phyloP scores from a whole-genome alignment of 202 grass and related monocot species.

The Setaria italica region DNA sequence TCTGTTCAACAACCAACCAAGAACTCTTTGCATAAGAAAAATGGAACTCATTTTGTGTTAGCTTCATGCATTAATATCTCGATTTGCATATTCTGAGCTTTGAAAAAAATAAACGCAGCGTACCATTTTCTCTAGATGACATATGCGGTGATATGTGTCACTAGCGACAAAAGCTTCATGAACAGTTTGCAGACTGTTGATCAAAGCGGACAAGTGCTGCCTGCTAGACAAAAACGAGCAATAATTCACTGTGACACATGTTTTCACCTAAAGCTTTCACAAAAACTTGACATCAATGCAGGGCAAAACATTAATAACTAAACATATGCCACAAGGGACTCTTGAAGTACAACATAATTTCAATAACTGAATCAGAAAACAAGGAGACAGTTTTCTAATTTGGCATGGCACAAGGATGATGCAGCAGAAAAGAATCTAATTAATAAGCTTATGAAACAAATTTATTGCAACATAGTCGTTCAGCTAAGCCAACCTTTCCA shows the following conservation, averaged over 20 bases:
- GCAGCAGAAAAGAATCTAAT: background rate
- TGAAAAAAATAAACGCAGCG: too few relatives aligned
- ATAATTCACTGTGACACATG: background rate
- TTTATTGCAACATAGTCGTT: background rate
- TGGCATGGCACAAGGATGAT: background rate
- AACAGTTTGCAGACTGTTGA: constrained; percentile 5
- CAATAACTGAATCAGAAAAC: background rate
- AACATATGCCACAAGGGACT: background rate
- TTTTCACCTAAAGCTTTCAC: background rate
- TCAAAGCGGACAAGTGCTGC: background rate
- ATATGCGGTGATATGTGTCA: background rate
- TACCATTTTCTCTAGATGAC: background rate
- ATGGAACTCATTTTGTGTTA: background rate
- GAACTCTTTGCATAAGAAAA: constrained; percentile 6
- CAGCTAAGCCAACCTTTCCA: background rate
- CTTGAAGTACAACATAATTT: background rate
- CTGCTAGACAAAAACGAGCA: constrained; percentile 3
- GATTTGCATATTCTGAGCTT: background rate
- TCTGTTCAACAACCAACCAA: constrained; percentile 36
- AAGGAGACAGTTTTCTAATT: background rate
- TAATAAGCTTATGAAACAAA: background rate
- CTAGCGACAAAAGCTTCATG: background rate
- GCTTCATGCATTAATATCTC: background rate
- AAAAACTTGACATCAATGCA: background rate
- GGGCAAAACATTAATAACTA: background rate